Conservation (phyloP, 169 alveolate species). For the Plasmodium vivax region DNA sequence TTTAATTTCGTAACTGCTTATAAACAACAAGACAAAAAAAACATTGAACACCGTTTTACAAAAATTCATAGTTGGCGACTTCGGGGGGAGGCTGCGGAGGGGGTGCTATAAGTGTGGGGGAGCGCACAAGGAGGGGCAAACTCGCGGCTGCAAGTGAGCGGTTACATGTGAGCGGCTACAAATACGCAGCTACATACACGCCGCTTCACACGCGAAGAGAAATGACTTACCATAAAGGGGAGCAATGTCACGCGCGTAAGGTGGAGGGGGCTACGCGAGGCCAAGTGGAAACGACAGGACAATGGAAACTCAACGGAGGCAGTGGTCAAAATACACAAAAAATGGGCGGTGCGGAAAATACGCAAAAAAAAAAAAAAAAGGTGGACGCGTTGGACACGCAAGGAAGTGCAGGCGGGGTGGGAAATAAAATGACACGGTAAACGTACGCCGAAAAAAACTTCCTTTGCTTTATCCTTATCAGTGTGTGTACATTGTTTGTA, state of each 20-base stretch:
- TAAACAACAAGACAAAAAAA: conserved; percentile 73
- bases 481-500: background rate
- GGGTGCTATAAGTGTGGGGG: background rate
- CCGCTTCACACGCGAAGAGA: background rate
- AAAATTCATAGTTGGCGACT: conserved; percentile 28
- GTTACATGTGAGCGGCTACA: background rate
- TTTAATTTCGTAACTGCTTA: conserved; percentile 60
- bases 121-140: background rate
- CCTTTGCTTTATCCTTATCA: conserved; percentile 9
- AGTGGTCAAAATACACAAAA: background rate
- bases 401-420: background rate
- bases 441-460: background rate
- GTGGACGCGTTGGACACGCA: background rate
- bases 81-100: background rate
- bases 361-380: conserved; percentile 5
- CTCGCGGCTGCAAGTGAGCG: background rate
- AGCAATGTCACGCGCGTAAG: background rate
- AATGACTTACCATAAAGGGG: background rate
- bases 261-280: background rate
- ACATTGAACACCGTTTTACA: conserved; percentile 55
- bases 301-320: background rate
- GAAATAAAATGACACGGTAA: background rate
- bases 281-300: background rate
- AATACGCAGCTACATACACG: background rate
- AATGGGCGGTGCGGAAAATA: background rate